phyloP scores from a whole-genome alignment of 2,329 filamentous ascomycete genomes.

The Penicillium sp. region DNA sequence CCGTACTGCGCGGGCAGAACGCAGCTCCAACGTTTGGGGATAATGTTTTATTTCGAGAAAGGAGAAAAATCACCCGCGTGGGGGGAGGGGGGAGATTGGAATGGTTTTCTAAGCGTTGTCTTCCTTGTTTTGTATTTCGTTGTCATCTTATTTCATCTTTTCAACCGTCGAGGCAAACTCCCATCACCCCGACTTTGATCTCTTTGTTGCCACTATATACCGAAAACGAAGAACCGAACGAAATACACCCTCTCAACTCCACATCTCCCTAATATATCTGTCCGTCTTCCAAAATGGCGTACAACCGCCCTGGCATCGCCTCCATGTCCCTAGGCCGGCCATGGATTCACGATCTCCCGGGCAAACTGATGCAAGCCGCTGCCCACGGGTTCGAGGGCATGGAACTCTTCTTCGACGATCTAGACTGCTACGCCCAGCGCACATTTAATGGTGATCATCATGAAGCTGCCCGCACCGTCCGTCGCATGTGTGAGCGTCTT shows the following conservation, averaged over 20 bases:
- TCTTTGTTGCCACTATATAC: not conserved
- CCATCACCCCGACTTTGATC: not conserved
- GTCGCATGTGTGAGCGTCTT: conserved; percentile 48
- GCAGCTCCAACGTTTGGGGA: not conserved
- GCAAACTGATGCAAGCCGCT: conserved; percentile 71
- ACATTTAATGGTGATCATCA: conserved; percentile 28
- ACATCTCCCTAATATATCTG: not conserved
- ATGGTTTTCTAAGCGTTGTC: not conserved
- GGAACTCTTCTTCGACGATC: conserved; percentile 43
- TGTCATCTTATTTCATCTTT: not conserved
- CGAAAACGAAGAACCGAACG: not conserved
- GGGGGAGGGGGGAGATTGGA: no score
- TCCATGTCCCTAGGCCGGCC: conserved; percentile 78
- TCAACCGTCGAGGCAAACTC: not conserved
- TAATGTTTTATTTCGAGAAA: conserved; percentile 3
- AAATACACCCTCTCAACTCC: not conserved
- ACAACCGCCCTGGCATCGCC: conserved; percentile 64
- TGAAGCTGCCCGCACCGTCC: conserved; percentile 47
- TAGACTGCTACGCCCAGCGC: conserved; percentile 34
- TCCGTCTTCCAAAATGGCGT: conserved; percentile 21
- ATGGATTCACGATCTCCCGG: conserved; percentile 68
- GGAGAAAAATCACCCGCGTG: not conserved
- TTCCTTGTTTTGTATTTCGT: not conserved
- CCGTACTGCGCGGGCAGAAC: not conserved
- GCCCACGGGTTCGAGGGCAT: conserved; percentile 42